Base-by-base conservation (phyloP, 768 basidiomycete genomes). In the Saitozyma podzolica region DNA sequence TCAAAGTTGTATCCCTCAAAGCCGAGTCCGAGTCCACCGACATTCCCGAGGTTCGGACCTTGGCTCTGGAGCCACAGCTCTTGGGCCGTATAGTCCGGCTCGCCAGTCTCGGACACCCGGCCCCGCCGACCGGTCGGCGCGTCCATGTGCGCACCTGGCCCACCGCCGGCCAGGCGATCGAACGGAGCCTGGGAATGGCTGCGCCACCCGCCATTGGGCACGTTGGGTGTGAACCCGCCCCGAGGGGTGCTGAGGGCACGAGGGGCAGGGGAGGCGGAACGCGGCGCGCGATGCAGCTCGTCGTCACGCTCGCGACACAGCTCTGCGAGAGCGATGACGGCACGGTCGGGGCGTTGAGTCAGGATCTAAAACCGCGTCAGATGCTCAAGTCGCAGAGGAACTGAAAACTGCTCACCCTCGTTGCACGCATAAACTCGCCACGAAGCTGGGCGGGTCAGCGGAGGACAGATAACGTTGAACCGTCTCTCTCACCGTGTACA, bases 351-450 rank as follows among this genome's bases (percentile, higher is more conserved):
- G 40, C 89, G 88, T 65, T 84, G 82, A 10, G 87, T 84, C 41
- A 99, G 83, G 60, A 98, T 90, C 59, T 92, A 85, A 13, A 13
- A 40, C 13, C 13, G 42, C 64, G 54, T 17, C 7, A 10, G 13
- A 16, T 39, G 13, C 9, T 1, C 14, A 47, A 6, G 45, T 17
- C 11, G 45, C 13, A 1, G 45, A 47, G 11, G 45, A 47, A 47
- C 45, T 2, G 11, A 29, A 29, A 29, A 29, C 29, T 29, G 29
- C 76, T 65, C 49, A 78, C 77, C 63, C 77, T 67, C 20, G 89
- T 87, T 6, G 94, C 95, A 42, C 95, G 88, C 91, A 95, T 95
- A 78, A 99, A 95, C 81, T 98, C 95, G 9, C 95, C 94, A 13
- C 95, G 93, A 74, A 99, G 93, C 94, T 97, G 51, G 14, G 11